Evolutionary conservation across 139 green algal species (phyloP).

Genomic region (Pedinophyceae sp.): DNA sequence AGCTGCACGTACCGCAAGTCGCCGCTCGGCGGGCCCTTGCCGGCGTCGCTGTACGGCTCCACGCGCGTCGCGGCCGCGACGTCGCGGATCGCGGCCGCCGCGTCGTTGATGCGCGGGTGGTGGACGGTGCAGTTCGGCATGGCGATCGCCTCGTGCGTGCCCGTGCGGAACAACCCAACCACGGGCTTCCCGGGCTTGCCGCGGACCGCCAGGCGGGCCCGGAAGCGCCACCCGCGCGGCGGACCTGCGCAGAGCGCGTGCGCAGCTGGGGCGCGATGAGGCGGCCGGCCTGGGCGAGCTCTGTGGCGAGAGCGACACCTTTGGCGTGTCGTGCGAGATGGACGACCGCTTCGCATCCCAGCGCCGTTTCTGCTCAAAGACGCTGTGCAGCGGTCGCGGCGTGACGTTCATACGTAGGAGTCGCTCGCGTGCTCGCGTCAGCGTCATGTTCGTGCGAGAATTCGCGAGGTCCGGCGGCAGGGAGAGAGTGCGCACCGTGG

Average conservation of each 20-base stretch:
- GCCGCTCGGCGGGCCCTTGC: constrained; percentile 11
- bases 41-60: neutral
- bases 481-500: neutral
- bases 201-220: constrained; percentile 37
- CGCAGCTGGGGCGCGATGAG: neutral
- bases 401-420: no score
- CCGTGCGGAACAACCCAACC: constrained; percentile 26
- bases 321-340: neutral
- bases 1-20: constrained; percentile 54
- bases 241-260: neutral
- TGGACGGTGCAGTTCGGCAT: constrained; percentile 33
- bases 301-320: no score
- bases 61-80: no score
- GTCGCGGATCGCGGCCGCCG: no score
- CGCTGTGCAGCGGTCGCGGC: neutral
- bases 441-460: no score
- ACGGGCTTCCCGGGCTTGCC: constrained; percentile 2
- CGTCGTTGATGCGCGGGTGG: constrained; percentile 37
- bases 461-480: no score
- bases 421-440: no score
- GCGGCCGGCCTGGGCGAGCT: no score
- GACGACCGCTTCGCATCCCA: neutral
- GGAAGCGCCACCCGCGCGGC: constrained; percentile 22
- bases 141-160: constrained; percentile 22
- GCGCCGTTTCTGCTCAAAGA: neutral